Base-by-base conservation (phyloP, 176 grass and related monocot species). In the Aegilops longissima region DNA sequence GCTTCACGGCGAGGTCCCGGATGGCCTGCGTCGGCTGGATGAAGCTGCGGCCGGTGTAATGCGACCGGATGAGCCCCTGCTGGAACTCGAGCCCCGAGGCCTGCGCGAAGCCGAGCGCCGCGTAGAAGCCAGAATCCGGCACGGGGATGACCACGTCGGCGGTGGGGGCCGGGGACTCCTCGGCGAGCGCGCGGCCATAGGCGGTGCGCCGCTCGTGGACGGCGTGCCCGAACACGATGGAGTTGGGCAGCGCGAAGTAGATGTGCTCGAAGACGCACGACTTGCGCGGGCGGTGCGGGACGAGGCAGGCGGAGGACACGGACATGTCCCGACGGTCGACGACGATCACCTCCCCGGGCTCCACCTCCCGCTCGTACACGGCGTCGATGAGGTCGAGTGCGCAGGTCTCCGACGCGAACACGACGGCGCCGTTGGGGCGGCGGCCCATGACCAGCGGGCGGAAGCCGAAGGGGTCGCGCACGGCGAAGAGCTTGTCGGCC, bases 81-180 rank as follows among this genome's bases (percentile, higher is more conserved):
- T 93, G 88, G 92, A 99, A 99, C 59, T 93, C 85, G 45, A 99
- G 88, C 52, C 90, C 87, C 6, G 97, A 91, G 2, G 80, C 82
- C 83, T 82, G 86, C 1, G 97, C 80, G 69, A 91, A 99, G 36
- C 97, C 97, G 10, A 96, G 89, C 6, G 97, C 97, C 0, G 97
- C 92, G 79, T 90, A 99, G 89, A 99, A 97, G 1, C 97, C 97
- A 1, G 97, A 99, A 30, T 99, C 97, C 2, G 97, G 97, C 25
- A 99, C 94, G 0, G 97, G 97, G 68, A 99, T 97, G 79, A 99
- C 97, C 3, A 99, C 90, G 79, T 99, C 97, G 6, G 97, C 97
- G 44, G 67, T 83, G 0, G 90, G 87, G 0, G 78, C 97, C 1
- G 97, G 97, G 2, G 97, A 96, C 69, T 99, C 94, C 82, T 94